Base-by-base conservation (phyloP, 106 monocot genomes). In the Alisma plantagoaquatica region DNA sequence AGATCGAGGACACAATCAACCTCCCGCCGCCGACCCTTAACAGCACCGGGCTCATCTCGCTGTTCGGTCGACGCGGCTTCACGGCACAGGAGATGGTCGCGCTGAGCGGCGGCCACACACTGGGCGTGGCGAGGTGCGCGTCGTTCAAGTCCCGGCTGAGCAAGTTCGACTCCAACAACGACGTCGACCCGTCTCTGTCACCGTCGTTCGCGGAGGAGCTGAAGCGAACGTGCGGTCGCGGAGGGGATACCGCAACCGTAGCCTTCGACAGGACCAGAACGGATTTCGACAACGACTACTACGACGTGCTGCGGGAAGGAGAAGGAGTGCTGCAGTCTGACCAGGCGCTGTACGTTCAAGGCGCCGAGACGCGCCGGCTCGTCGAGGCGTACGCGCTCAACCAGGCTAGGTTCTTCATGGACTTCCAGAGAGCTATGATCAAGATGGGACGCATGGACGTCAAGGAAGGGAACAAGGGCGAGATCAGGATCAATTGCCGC, bases 401-500 rank as follows among this genome's bases (percentile, higher is more conserved):
- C 44, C 73, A 71, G 28, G 86, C 73, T 0, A 52, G 30, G 56
- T 92, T 86, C 62, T 86, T 76, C 59, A 51, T 73, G 1, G 73
- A 79, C 31, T 92, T 92, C 53, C 65, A 64, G 20, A 63, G 64
- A 51, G 86, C 86, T 0, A 82, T 92, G 70, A 27, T 82, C 26
- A 92, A 72, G 61, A 92, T 92, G 86, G 86, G 92, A 1, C n/a
- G 63, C 47, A 47, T 86, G 31, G 82, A 74, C 35, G 76, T 83
- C 12, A 86, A 92, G 51, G 86, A 69, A 18, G 80, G 68, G 0
- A 46, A 22, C 27, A 27, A 51, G 2, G 86, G 82, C 20, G 86
- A 92, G 23, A 66, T 92, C 38, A 71, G 92, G 62, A 12, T 27
- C 7, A 58, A 68, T 31, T 92, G 92, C 68, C 82, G 59, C 19